A percentile compares a stretch with the other conserved stretches of the same genome.
phyloP scores from a whole-genome alignment of 768 basidiomycete species.

The Suillus decipiens region DNA sequence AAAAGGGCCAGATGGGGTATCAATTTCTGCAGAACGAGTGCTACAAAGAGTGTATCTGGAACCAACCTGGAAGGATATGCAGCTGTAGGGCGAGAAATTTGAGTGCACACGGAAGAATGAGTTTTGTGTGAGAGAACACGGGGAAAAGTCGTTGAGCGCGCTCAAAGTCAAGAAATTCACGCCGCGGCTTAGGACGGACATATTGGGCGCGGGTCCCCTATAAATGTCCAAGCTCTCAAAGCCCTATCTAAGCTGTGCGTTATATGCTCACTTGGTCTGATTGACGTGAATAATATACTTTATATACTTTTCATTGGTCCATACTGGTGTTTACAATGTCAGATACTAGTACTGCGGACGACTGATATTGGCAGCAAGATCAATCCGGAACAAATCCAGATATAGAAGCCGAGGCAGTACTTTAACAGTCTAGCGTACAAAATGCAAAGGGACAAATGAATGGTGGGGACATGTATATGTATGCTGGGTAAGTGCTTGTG shows the following conservation, averaged over 20 bases:
- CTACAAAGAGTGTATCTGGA: background rate
- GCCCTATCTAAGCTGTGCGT: background rate
- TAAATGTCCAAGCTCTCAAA: background rate
- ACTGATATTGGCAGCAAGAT: background rate
- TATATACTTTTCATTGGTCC: background rate
- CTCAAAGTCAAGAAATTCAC: background rate
- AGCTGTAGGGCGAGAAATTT: no score
- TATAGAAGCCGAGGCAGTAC: constrained; percentile 21
- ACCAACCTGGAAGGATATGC: background rate
- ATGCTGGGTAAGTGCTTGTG: constrained; percentile 33
- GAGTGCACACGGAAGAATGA: background rate
- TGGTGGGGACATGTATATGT: constrained; percentile 21
- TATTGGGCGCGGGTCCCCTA: constrained; percentile 2
- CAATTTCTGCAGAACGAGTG: background rate
- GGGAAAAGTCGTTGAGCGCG: constrained; percentile 7
- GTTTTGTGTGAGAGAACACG: constrained; percentile 6
- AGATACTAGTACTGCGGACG: no score
- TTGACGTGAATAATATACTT: background rate
- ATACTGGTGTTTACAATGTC: background rate
- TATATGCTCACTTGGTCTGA: background rate
- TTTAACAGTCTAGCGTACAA: constrained; percentile 45
- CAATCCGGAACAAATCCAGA: constrained; percentile 8
- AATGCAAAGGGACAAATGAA: constrained; percentile 36
- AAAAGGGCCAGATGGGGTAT: no score
- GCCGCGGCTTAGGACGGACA: background rate